Evolutionary conservation across 169 alveolate species (phyloP).

Genomic region (Eimeria praecox): DNA sequence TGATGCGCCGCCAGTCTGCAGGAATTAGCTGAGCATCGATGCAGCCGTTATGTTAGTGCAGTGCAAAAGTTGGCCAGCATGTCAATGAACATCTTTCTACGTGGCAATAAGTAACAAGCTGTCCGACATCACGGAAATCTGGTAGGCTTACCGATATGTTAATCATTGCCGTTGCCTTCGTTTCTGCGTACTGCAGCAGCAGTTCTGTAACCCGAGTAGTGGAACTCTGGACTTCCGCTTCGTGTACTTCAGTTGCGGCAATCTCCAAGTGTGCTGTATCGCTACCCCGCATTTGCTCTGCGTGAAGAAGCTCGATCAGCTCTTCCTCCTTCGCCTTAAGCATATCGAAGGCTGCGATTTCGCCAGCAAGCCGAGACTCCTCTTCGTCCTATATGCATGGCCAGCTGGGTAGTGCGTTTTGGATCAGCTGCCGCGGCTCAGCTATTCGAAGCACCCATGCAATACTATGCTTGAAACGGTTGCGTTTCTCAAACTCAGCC

Average conservation of each 20-base stretch:
- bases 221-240: constrained; percentile 60
- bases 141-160: constrained; percentile 3
- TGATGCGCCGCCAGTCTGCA: constrained; percentile 51
- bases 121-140: background rate
- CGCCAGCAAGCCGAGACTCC: constrained; percentile 45
- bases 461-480: background rate
- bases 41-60: background rate
- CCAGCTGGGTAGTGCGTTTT: background rate
- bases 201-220: constrained; percentile 19
- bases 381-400: constrained; percentile 41
- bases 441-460: background rate
- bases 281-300: background rate
- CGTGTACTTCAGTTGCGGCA: constrained; percentile 61
- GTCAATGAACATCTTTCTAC: background rate
- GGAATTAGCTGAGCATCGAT: background rate
- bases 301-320: constrained; percentile 46
- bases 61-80: background rate
- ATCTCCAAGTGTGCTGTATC: constrained; percentile 10
- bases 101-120: background rate
- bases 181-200: constrained; percentile 54
- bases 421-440: background rate
- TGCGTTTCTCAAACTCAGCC: background rate
- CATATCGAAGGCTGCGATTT: constrained; percentile 28
- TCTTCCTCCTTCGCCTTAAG: constrained; percentile 63
- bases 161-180: constrained; percentile 46